Conservation (phyloP, 1,284 basidiomycete species). For the Papiliotrema fonsecae region DNA sequence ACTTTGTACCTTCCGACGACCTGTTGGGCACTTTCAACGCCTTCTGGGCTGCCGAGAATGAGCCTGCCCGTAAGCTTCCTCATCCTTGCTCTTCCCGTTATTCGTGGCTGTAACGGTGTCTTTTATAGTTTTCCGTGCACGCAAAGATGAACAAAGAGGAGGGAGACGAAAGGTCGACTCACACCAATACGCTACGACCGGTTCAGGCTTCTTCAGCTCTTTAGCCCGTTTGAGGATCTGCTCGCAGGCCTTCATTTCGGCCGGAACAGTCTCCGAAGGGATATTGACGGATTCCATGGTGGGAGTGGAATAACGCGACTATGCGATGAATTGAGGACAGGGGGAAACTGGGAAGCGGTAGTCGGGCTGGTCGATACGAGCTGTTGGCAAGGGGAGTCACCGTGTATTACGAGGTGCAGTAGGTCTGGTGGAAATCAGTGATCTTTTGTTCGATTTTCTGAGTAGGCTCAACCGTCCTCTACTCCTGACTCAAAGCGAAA, state of each 20-base stretch:
- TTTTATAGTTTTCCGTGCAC: background rate
- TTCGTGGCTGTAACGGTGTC: background rate
- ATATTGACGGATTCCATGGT: conserved; percentile 41
- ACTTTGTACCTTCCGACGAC: conserved; percentile 62
- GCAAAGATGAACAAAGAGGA: no score
- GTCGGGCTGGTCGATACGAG: no score
- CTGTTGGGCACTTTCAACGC: conserved; percentile 66
- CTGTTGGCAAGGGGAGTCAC: no score
- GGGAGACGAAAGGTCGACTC: no score
- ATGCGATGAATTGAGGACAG: no score
- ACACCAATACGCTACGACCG: conserved; percentile 93
- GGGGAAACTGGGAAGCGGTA: no score
- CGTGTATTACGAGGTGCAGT: no score
- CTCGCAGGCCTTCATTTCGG: conserved; percentile 53
- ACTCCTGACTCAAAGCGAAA: no score
- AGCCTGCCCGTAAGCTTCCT: conserved; percentile 53
- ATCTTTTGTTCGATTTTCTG: no score
- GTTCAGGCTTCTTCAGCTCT: conserved; percentile 75
- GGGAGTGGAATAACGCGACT: no score
- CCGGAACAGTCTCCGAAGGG: conserved; percentile 43
- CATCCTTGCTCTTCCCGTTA: background rate
- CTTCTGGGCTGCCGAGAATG: conserved; percentile 83
- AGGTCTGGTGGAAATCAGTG: no score
- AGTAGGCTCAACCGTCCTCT: no score
- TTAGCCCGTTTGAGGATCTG: conserved; percentile 85